Base-by-base conservation (phyloP, 2,329 filamentous ascomycete species). In the Neoarthrinium moseri region DNA sequence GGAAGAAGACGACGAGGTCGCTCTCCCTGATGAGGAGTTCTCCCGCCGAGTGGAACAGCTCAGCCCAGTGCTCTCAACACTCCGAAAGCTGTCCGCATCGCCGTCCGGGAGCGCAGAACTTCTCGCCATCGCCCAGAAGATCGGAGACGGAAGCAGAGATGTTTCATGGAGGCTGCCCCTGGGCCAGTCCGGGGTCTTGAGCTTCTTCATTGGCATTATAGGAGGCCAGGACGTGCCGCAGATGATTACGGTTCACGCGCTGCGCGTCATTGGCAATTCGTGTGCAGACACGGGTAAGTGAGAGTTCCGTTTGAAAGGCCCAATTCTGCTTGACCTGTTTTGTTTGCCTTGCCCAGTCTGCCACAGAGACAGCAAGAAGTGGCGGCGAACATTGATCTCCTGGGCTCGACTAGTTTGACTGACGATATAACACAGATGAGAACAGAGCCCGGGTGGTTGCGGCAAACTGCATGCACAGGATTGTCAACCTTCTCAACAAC, bases 241-340 rank as follows among this genome's bases (percentile, higher is more conserved):
- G 24, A 56, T 66, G 1, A 64, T 83, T n/a, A 71, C 71, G 35
- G 66, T 78, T 6, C 81, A 84, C 45, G 63, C 73, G 6, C 65
- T 85, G 13, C 77, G 82, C 20, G 61, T 84, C 17, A 69, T 81
- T 13, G 82, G 81, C 12, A 86, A 86, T 58, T 77, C 78, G 8
- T 84, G 79, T 51, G 82, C 81, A 17, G 81, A 85, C 52, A 78
- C 77, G 52, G 73, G 77, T 77, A 59, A 45, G 59, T 38, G 24
- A 29, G 6, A 33, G 7, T 35, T 35, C 17, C 7, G 17, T 35
- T 15, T 35, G n/a, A n/a, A 7, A n/a, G 8, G 26, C n/a, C 26
- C 8, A 29, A 29, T 29, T n/a, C 8, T 29, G 8, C 26, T 29
- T 29, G 26, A 29, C 26, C 8, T 8, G 11, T 37, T 34, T 18